These are phyloP conservation scores for Ceratocystis cacaofunesta DNA, from an alignment of 2,329 filamentous ascomycete species.

Conservation along the genomic window DNA sequence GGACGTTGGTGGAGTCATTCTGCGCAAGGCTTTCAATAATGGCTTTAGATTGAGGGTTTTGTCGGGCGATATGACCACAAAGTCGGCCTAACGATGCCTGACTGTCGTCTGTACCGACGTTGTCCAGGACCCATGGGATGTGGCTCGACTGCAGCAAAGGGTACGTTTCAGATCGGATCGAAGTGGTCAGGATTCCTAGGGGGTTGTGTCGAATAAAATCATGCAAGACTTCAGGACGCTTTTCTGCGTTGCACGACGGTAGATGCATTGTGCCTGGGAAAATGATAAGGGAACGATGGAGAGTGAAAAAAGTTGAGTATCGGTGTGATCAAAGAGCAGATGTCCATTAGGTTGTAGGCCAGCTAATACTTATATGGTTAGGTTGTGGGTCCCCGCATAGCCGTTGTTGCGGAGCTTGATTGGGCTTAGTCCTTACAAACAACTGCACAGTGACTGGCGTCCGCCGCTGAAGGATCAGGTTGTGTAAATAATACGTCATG, in stretches of 20 bases:
- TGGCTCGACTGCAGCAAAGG: slow-evolving; percentile 44
- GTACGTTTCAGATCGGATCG: slow-evolving; percentile 34
- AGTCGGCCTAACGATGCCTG: slow-evolving; percentile 32
- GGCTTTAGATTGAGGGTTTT: slow-evolving; percentile 49
- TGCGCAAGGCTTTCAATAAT: slow-evolving; percentile 34
- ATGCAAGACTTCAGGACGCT: slow-evolving; percentile 33
- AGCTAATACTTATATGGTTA: too few relatives aligned
- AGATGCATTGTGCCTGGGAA: slow-evolving; percentile 37
- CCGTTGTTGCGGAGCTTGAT: too few relatives aligned
- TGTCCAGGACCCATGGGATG: slow-evolving; percentile 44
- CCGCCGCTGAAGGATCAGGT: too few relatives aligned
- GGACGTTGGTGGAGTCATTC: slow-evolving; percentile 19
- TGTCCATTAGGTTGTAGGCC: too few relatives aligned
- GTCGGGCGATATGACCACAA: slow-evolving; percentile 46
- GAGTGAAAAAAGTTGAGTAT: too few relatives aligned
- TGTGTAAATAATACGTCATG: too few relatives aligned
- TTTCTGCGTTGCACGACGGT: slow-evolving; percentile 37
- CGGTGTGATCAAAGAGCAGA: too few relatives aligned
- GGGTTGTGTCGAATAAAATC: slow-evolving; percentile 44
- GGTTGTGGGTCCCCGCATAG: too few relatives aligned
- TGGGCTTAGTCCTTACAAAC: too few relatives aligned
- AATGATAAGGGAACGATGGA: too few relatives aligned
- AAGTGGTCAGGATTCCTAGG: slow-evolving; percentile 48
- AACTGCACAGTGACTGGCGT: too few relatives aligned
- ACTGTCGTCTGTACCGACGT: slow-evolving; percentile 25